phyloP scores from a whole-genome alignment of 805 yeast species.

The Starmerella kuoi region DNA sequence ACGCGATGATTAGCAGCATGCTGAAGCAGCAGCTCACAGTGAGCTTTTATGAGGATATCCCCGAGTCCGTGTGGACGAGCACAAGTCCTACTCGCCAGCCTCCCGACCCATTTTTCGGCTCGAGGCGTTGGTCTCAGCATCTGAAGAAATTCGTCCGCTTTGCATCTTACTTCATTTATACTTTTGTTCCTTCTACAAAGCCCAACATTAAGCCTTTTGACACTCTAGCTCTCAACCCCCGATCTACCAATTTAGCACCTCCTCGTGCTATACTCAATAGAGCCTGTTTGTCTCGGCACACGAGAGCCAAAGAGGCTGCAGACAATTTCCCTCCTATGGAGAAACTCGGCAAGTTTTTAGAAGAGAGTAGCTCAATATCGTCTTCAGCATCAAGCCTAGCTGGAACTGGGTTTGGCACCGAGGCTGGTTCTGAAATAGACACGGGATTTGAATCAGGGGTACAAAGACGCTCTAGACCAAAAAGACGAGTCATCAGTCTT shows the following conservation, averaged over 20 bases:
- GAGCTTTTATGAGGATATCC: constrained; percentile 28
- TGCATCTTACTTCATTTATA: constrained; percentile 2
- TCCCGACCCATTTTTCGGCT: constrained; percentile 23
- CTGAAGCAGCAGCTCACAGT: constrained; percentile 23
- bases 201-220: constrained; percentile 8
- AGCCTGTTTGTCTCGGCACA: constrained; percentile 3
- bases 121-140: constrained; percentile 22
- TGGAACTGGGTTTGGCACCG: neutral
- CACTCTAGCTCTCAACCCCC: constrained; percentile 15
- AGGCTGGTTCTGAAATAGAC: too few species aligned
- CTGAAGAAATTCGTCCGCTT: constrained; percentile 4
- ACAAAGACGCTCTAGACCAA: constrained; percentile 1
- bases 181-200: constrained; percentile 6
- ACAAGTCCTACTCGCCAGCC: constrained; percentile 17
- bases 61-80: constrained; percentile 26
- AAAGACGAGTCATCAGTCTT: constrained; percentile 17
- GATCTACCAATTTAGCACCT: constrained; percentile 4
- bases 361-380: neutral
- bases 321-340: neutral
- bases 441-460: too few species aligned
- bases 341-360: neutral
- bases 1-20: constrained; percentile 20
- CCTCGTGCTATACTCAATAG: constrained; percentile 13
- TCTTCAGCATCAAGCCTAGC: neutral
- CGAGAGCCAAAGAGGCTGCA: neutral